Percentiles rank a stretch among this genome's conserved stretches.
These are phyloP conservation scores for Hypomyces perniciosus DNA, from an alignment of 2,329 filamentous ascomycete species.

Conservation along the genomic window DNA sequence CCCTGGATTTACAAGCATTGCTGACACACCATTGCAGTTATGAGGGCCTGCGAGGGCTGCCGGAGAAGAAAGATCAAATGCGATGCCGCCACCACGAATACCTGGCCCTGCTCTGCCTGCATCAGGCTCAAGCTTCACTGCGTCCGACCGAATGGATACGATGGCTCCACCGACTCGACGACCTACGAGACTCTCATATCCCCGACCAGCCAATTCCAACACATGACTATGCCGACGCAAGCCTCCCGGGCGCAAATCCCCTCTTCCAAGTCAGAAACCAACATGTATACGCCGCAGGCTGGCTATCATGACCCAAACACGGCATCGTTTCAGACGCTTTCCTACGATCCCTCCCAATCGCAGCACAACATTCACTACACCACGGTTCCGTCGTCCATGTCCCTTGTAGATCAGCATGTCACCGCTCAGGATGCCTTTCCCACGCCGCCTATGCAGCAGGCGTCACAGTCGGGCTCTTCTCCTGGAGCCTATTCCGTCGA, in stretches of 20 bases:
- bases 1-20: background rate
- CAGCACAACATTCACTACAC: slow-evolving; percentile 49
- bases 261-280: slow-evolving; percentile 33
- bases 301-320: slow-evolving; percentile 42
- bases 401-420: slow-evolving; percentile 48
- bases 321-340: slow-evolving; percentile 40
- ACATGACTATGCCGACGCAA: slow-evolving; percentile 46
- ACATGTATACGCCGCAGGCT: slow-evolving; percentile 44
- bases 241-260: slow-evolving; percentile 30
- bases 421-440: slow-evolving; percentile 45
- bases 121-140: slow-evolving; percentile 88
- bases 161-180: slow-evolving; percentile 38
- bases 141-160: slow-evolving; percentile 75
- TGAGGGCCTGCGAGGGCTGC: slow-evolving; percentile 95
- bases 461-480: slow-evolving; percentile 30
- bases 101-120: slow-evolving; percentile 95
- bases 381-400: slow-evolving; percentile 43
- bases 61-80: slow-evolving; percentile 95
- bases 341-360: slow-evolving; percentile 40
- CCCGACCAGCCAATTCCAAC: slow-evolving; percentile 35
- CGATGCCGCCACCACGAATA: slow-evolving; percentile 93
- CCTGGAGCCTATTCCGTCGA: slow-evolving; percentile 52
- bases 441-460: slow-evolving; percentile 36
- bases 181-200: slow-evolving; percentile 28
- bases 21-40: slow-evolving; percentile 51